These are phyloP conservation scores for Pyrus communis DNA, from an alignment of 306 rosid species.

Conservation along the genomic window DNA sequence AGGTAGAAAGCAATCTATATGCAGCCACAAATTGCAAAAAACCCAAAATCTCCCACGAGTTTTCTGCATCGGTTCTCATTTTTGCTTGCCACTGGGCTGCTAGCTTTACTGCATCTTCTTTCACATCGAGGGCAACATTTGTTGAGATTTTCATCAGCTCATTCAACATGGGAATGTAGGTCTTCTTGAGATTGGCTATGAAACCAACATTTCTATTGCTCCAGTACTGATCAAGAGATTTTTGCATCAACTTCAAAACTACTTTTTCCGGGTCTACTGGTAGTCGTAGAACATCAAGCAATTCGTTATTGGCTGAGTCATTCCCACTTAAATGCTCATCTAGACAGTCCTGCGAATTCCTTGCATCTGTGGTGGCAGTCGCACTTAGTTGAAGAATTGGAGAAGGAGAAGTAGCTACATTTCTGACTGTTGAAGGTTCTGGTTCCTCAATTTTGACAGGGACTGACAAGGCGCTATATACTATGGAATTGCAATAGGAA, in stretches of 20 bases:
- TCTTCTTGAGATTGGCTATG: conserved; percentile 8
- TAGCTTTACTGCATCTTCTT: conserved; percentile 41
- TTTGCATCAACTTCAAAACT: conserved; percentile 36
- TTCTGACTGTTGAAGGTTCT: conserved; percentile 3
- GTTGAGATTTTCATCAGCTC: conserved; percentile 34
- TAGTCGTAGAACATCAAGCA: conserved; percentile 20
- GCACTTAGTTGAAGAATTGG: conserved; percentile 9
- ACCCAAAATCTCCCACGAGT: conserved; percentile 32
- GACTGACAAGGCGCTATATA: background rate
- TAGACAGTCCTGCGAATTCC: conserved; percentile 13
- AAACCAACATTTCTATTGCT: conserved; percentile 10
- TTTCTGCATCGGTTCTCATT: conserved; percentile 15
- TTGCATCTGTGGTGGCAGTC: conserved; percentile 8
- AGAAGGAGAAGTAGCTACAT: background rate
- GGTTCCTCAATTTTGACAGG: conserved; percentile 7
- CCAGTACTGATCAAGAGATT: conserved; percentile 18
- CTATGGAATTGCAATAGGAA: background rate
- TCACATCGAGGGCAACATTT: conserved; percentile 25
- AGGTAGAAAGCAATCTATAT: conserved; percentile 37
- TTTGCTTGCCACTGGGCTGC: conserved; percentile 38
- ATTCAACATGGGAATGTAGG: conserved; percentile 22
- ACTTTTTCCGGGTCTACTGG: conserved; percentile 40
- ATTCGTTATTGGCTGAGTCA: background rate
- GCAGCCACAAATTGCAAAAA: conserved; percentile 41
- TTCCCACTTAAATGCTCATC: conserved; percentile 16